Evolutionary conservation across 2,329 filamentous ascomycete genomes (phyloP).

Genomic region (Colletotrichum sidae): DNA sequence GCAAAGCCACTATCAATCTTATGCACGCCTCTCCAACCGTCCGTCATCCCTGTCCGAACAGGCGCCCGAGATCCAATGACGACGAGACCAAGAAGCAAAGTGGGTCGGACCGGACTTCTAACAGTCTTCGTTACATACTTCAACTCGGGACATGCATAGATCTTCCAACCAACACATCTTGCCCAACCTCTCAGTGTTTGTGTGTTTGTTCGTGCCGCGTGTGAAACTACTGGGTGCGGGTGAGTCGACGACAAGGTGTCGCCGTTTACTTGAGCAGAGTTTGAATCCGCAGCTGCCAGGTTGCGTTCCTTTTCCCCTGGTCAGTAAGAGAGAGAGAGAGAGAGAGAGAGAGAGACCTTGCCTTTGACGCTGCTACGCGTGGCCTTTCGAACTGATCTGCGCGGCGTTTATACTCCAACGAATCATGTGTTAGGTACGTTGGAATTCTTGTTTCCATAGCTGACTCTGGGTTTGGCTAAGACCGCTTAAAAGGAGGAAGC

Average conservation of each 20-base stretch:
- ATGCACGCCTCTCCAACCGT: neutral
- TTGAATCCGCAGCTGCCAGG: slow-evolving; percentile 15
- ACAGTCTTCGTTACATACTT: slow-evolving; percentile 25
- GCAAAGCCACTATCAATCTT: slow-evolving; percentile 21
- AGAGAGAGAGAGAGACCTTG: no score
- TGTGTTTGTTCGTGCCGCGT: neutral
- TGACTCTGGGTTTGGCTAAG: no score
- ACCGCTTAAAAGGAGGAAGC: no score
- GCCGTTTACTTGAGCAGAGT: slow-evolving; percentile 8
- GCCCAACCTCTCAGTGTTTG: neutral
- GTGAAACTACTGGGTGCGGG: neutral
- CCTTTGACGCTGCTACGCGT: no score
- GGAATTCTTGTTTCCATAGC: no score
- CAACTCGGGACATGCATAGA: slow-evolving; percentile 2
- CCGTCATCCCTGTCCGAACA: neutral
- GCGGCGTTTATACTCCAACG: no score
- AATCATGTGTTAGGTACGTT: no score
- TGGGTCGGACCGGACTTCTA: slow-evolving; percentile 18
- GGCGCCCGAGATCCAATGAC: slow-evolving; percentile 5
- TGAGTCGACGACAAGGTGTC: neutral
- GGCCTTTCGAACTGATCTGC: no score
- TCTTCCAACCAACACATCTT: slow-evolving; percentile 6
- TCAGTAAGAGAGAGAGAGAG: no score
- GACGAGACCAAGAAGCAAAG: slow-evolving; percentile 11
- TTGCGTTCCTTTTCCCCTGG: neutral